phyloP scores from a whole-genome alignment of 192 early-diverging fungal genomes.

The Entrophospora sp. region DNA sequence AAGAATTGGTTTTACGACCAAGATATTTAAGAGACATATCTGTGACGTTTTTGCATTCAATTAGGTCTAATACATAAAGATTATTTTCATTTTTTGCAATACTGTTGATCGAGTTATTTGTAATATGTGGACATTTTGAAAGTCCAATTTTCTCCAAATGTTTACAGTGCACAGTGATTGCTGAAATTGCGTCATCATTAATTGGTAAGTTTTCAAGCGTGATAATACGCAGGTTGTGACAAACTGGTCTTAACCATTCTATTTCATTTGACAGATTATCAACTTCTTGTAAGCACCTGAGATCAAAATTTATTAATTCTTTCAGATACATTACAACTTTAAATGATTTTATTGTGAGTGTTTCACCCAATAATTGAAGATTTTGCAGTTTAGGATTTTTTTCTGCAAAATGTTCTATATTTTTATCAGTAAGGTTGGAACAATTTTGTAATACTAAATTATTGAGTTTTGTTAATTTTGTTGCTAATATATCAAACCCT shows the following conservation, averaged over 20 bases:
- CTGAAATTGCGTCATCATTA: neutral
- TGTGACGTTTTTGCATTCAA: neutral
- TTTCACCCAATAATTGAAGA: neutral
- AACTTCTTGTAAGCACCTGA: neutral
- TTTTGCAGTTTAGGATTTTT: neutral
- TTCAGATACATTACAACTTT: neutral
- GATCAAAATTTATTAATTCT: neutral
- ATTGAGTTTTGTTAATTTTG: neutral
- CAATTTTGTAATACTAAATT: conserved; percentile 7
- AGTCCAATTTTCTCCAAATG: conserved; percentile 12
- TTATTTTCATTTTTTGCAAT: neutral
- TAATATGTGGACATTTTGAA: neutral
- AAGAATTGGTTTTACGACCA: neutral
- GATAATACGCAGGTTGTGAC: neutral
- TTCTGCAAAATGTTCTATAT: neutral
- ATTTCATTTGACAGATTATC: neutral
- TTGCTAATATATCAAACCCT: conserved; percentile 11
- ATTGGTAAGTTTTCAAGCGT: neutral
- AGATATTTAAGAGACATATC: neutral
- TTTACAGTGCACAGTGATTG: neutral
- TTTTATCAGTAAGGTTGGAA: neutral
- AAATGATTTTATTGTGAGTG: conserved; percentile 2
- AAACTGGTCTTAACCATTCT: neutral
- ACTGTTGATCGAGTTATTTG: neutral
- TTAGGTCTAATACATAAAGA: neutral